Base-by-base conservation (phyloP, 768 basidiomycete species). In the Amanita pseudoporphyria region DNA sequence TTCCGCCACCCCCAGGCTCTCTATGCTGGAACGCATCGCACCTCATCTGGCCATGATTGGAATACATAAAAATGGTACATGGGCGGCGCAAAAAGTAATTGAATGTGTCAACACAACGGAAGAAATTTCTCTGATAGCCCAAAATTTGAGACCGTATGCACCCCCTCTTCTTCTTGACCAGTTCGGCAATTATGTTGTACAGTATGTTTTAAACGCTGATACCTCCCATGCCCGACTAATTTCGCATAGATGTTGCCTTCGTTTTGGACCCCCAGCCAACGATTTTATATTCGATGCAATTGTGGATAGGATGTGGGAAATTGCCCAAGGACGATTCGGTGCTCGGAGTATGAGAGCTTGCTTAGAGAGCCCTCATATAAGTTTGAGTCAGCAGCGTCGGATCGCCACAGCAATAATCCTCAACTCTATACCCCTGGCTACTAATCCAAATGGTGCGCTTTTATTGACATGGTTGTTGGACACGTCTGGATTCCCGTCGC, bases 21-120 rank as follows among this genome's bases (percentile, higher is more conserved):
- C 84, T 13, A 94, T 99, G 88, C 72, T 99, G 48, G 94, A 98
- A 58, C 83, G 94, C 43, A 85, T 98, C 53, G 78, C 82, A 3
- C 96, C 96, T 42, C 87, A 95, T 63, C 72, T 99, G 35, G 95
- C 95, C 19, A 89, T 90, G 81, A 96, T 98, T 55, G 96, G 96
- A 22, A 93, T 95, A 49, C 96, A 99, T 74, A 98, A 98, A 73
- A 98, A 99, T 57, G 96, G 96, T 24, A 99, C 96, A 1, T 98
- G 96, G 96, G 95, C 95, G 2, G 94, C 94, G 3, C 96, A 99
- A 67, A 98, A 97, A 76, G 92, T 96, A 61, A 98, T 98, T 52
- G 93, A 97, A 68, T 95, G 92, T 54, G 88, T 93, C 38, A 79
- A 83, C 50, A 83, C 76, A 28, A 82, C 87, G 14, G 92, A 96